Evolutionary conservation across 352 stramenopile genomes (phyloP).

Genomic region (Phytophthora quininea): DNA sequence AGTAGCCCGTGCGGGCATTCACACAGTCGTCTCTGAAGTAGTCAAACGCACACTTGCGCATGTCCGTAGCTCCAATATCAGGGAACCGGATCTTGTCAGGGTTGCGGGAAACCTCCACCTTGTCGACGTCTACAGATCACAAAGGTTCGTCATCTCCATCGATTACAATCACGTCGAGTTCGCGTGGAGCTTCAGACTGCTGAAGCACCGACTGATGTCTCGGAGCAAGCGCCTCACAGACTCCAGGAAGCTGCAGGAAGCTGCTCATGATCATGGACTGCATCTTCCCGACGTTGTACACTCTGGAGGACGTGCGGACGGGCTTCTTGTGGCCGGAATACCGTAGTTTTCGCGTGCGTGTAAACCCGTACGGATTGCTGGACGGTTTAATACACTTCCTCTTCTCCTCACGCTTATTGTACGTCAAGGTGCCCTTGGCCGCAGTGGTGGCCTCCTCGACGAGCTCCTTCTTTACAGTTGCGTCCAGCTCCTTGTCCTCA

Average conservation of each 20-base stretch:
- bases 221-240: background rate
- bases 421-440: too few species aligned
- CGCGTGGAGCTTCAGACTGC: background rate
- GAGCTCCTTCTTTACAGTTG: too few species aligned
- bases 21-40: background rate
- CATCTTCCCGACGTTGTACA: constrained; percentile 2
- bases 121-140: background rate
- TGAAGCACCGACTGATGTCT: background rate
- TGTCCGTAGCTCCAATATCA: background rate
- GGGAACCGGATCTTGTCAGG: background rate
- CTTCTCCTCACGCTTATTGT: background rate
- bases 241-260: constrained; percentile 9
- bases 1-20: background rate
- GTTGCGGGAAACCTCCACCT: background rate
- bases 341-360: too few species aligned
- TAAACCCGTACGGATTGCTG: background rate
- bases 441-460: too few species aligned
- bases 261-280: constrained; percentile 1
- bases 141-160: background rate
- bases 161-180: background rate
- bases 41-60: background rate
- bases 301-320: background rate
- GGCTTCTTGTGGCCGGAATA: background rate
- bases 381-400: background rate
- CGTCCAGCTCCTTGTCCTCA: too few species aligned